phyloP scores from a whole-genome alignment of 2,329 filamentous ascomycete genomes.

The Talaromyces sp. region DNA sequence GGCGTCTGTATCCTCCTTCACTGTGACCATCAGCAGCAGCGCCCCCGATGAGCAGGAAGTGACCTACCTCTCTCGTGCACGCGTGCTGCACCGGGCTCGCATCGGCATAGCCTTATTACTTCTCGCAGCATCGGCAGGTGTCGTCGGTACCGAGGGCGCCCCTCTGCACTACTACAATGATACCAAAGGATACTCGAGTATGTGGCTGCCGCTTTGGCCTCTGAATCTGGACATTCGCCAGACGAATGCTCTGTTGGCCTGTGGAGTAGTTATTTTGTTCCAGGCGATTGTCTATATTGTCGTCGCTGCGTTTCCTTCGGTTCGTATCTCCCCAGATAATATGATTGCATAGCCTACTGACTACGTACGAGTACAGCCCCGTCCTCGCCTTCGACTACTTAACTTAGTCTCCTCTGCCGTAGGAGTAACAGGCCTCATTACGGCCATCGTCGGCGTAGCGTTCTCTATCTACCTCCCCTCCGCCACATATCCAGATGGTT shows the following conservation, averaged over 20 bases:
- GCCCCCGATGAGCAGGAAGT: conserved; percentile 36
- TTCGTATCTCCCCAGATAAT: conserved; percentile 15
- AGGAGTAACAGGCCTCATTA: conserved; percentile 33
- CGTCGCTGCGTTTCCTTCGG: conserved; percentile 32
- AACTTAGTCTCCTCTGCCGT: conserved; percentile 31
- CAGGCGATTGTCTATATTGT: conserved; percentile 31
- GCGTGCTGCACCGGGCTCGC: conserved; percentile 30
- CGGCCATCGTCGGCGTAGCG: conserved; percentile 28
- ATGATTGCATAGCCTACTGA: not conserved
- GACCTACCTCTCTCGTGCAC: conserved; percentile 30
- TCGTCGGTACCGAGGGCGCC: conserved; percentile 35
- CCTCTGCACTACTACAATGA: conserved; percentile 35
- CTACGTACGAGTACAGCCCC: conserved; percentile 24
- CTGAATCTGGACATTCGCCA: conserved; percentile 39
- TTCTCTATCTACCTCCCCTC: conserved; percentile 31
- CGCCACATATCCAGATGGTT: conserved; percentile 27
- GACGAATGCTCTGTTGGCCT: conserved; percentile 33
- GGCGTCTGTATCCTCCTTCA: conserved; percentile 24
- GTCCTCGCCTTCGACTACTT: conserved; percentile 30
- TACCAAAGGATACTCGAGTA: conserved; percentile 31
- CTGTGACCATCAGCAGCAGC: conserved; percentile 25
- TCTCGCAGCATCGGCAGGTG: conserved; percentile 26
- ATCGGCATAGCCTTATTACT: conserved; percentile 31
- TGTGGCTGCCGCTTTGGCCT: conserved; percentile 39
- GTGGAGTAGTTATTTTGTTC: conserved; percentile 33